Conservation (phyloP, 176 grass and related monocot genomes). For the Urochloa ruziziensis region DNA sequence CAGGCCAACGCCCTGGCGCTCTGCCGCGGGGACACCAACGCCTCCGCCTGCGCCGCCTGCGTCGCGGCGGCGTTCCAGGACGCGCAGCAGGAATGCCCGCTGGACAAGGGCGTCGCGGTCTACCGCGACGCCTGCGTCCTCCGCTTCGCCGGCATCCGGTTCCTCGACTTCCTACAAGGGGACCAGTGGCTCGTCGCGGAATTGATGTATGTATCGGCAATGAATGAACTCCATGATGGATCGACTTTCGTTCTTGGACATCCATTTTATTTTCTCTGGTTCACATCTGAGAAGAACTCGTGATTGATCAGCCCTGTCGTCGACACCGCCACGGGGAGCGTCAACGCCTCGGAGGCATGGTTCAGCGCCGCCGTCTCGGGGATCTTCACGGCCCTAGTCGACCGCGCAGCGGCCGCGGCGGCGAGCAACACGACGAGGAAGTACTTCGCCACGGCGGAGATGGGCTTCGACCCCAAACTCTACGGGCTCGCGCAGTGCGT, state of each 20-base stretch:
- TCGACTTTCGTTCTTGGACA: no score
- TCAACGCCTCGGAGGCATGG: background rate
- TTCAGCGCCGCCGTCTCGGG: conserved; percentile 8
- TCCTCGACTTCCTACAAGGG: conserved; percentile 37
- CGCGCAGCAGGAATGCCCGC: conserved; percentile 18
- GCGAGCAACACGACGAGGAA: conserved; percentile 25
- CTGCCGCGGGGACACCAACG: conserved; percentile 60
- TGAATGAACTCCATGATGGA: no score
- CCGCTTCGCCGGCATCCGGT: conserved; percentile 53
- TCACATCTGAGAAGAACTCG: no score
- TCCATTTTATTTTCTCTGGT: no score
- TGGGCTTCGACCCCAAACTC: conserved; percentile 31
- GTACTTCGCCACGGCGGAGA: conserved; percentile 39
- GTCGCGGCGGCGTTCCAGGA: background rate
- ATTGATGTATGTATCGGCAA: background rate
- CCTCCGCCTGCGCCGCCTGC: conserved; percentile 35
- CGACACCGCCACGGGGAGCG: background rate
- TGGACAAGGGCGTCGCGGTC: conserved; percentile 33
- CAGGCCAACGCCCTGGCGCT: conserved; percentile 37
- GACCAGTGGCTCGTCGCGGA: conserved; percentile 21
- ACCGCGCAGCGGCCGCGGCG: background rate
- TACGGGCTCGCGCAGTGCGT: conserved; percentile 55
- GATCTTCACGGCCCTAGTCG: conserved; percentile 16
- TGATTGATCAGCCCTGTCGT: background rate
- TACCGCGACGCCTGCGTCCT: conserved; percentile 46